Base-by-base conservation (phyloP, 2,329 filamentous ascomycete genomes). In the Aspergillus quadricinctus region DNA sequence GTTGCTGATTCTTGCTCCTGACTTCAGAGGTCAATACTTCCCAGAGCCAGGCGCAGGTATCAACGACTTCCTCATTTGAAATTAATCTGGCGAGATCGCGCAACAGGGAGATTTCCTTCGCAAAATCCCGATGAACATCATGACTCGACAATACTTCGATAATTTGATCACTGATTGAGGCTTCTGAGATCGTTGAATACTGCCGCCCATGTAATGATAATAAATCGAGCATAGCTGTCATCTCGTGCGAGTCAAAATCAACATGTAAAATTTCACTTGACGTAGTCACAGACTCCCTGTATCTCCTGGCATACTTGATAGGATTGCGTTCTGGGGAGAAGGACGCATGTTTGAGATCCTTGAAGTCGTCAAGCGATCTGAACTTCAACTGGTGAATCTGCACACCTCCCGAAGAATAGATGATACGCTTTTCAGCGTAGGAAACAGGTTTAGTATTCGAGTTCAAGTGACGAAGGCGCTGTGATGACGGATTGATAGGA, bases 181-280 rank as follows among this genome's bases (percentile, higher is more conserved):
- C 57, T 3, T 69, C 67, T 25, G 58, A 35, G 10, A 56, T 48
- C 4, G 41, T 28, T 49, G 14, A 8, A 29, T 28, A 48, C n/a
- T 54, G 54, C 40, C 53, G 48, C 3, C 56, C 55, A 54, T 58
- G 48, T 60, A 49, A 49, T n/a, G 49, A 53, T 49, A 68, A 19
- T 3, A 66, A 48, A 9, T 50, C 27, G 31, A 66, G 49, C 21
- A 69, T 50, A 11, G 64, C 63, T 21, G 51, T 50, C 49, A 66
- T 57, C 57, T 71, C 68, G 3, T 52, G 45, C 14, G 55, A 29
- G 23, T 62, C 61, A 48, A 71, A 69, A 48, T 68, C 64, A 41
- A 66, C 60, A 58, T 71, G 68, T 10, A 66, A 49, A 9, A 69
- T 52, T 10, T 28, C 31, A 7, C 31, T 37, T 37, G 31, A 37